A percentile compares a stretch with the other conserved stretches of the same genome.
Conservation (phyloP, 768 basidiomycete species). For the Sarcodon aspratus region DNA sequence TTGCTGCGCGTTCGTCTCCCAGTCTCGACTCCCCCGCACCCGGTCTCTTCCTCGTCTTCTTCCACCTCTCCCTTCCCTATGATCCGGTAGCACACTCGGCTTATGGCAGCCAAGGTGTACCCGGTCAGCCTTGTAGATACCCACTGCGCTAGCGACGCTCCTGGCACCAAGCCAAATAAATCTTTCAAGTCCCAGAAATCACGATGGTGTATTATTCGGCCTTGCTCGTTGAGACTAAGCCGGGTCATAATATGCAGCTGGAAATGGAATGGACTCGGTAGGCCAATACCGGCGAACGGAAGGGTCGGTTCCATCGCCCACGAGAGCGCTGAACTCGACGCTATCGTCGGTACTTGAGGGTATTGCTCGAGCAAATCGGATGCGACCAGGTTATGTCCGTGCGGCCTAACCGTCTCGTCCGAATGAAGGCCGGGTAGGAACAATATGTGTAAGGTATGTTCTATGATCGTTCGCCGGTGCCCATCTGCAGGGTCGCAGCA, state of each 20-base stretch:
- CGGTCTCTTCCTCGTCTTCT: background rate
- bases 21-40: background rate
- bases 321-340: conserved; percentile 4
- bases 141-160: conserved; percentile 59
- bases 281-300: conserved; percentile 43
- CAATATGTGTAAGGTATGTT: conserved; percentile 71
- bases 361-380: conserved; percentile 2
- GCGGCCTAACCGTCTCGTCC: conserved; percentile 11
- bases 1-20: background rate
- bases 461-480: conserved; percentile 60
- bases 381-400: too few species aligned
- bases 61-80: background rate
- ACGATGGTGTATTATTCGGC: conserved; percentile 68
- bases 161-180: conserved; percentile 61
- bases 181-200: conserved; percentile 80
- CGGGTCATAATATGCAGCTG: conserved; percentile 62
- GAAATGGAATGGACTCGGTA: conserved; percentile 66
- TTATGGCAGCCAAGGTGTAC: background rate
- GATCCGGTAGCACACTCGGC: background rate
- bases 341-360: conserved; percentile 14
- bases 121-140: conserved; percentile 39
- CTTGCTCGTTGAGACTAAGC: conserved; percentile 72
- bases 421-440: conserved; percentile 61
- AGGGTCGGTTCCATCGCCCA: conserved; percentile 33
- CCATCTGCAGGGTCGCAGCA: conserved; percentile 37